Percentiles rank a stretch among this genome's conserved stretches.
phyloP scores from a whole-genome alignment of 2,329 filamentous ascomycete genomes.

The Fusarium papillatum region DNA sequence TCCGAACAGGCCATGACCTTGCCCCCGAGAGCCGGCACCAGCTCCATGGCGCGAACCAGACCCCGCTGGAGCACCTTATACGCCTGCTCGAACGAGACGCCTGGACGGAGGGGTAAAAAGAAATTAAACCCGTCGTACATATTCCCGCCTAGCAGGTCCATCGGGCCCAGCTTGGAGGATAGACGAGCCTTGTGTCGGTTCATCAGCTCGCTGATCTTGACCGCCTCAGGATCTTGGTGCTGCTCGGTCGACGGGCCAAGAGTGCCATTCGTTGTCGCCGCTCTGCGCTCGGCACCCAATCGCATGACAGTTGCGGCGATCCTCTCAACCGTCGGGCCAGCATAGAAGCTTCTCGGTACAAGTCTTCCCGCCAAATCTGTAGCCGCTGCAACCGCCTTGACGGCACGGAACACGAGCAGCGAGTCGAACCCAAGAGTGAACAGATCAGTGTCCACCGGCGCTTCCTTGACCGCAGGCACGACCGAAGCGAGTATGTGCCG shows the following conservation, averaged over 20 bases:
- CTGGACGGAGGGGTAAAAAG: constrained; percentile 50
- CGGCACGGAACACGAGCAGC: constrained; percentile 43
- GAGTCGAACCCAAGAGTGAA: constrained; percentile 50
- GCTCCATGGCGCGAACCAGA: constrained; percentile 48
- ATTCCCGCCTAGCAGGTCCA: constrained; percentile 50
- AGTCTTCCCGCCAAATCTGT: too few species aligned
- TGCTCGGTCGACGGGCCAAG: background rate
- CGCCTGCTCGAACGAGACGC: constrained; percentile 41
- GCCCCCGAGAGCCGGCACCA: constrained; percentile 53
- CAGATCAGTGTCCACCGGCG: constrained; percentile 40
- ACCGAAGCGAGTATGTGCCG: constrained; percentile 35
- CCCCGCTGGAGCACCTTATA: constrained; percentile 51
- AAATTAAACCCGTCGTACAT: constrained; percentile 48
- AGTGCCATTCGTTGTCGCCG: too few species aligned
- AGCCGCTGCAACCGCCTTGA: constrained; percentile 38
- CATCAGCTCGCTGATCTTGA: constrained; percentile 53
- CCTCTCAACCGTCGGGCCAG: too few species aligned
- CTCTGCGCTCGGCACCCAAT: too few species aligned
- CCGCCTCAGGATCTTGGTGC: background rate
- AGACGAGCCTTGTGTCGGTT: constrained; percentile 42
- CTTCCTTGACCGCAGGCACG: constrained; percentile 30
- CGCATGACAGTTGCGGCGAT: too few species aligned
- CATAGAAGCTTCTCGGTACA: too few species aligned
- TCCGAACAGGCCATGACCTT: constrained; percentile 48
- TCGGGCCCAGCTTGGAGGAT: constrained; percentile 46